Conservation (phyloP, 2,329 filamentous ascomycete genomes). For the Aspergillus sp. region DNA sequence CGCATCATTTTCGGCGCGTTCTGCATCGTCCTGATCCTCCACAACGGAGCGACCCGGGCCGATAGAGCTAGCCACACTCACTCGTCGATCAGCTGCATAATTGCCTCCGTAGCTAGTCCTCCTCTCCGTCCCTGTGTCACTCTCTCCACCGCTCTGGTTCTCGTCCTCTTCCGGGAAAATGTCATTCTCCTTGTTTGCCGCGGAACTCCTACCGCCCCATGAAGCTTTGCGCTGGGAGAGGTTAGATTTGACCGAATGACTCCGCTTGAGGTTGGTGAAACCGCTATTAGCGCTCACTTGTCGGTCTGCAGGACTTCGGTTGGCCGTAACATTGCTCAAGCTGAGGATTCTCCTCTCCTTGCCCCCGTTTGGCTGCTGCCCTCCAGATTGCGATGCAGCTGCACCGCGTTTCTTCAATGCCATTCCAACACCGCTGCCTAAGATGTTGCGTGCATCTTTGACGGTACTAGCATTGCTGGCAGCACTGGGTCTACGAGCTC, state of each 20-base stretch:
- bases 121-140: conserved; percentile 47
- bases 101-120: conserved; percentile 39
- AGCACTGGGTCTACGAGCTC: conserved; percentile 27
- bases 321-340: conserved; percentile 82
- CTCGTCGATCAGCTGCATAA: conserved; percentile 33
- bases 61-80: conserved; percentile 36
- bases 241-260: conserved; percentile 69
- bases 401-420: conserved; percentile 50
- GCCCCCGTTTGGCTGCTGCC: conserved; percentile 38
- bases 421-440: conserved; percentile 42
- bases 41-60: conserved; percentile 10
- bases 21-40: conserved; percentile 14
- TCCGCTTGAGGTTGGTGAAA: conserved; percentile 63
- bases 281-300: conserved; percentile 32
- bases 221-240: conserved; percentile 61
- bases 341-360: conserved; percentile 77
- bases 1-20: conserved; percentile 7
- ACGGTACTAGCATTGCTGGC: conserved; percentile 28
- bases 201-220: conserved; percentile 54
- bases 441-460: conserved; percentile 31
- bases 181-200: conserved; percentile 58
- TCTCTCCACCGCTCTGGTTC: conserved; percentile 39
- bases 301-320: conserved; percentile 41
- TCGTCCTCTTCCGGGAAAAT: conserved; percentile 61
- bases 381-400: conserved; percentile 35